Evolutionary conservation across 164 flowering plant genomes (phyloP).

Genomic region (Berberis vulgaris): DNA sequence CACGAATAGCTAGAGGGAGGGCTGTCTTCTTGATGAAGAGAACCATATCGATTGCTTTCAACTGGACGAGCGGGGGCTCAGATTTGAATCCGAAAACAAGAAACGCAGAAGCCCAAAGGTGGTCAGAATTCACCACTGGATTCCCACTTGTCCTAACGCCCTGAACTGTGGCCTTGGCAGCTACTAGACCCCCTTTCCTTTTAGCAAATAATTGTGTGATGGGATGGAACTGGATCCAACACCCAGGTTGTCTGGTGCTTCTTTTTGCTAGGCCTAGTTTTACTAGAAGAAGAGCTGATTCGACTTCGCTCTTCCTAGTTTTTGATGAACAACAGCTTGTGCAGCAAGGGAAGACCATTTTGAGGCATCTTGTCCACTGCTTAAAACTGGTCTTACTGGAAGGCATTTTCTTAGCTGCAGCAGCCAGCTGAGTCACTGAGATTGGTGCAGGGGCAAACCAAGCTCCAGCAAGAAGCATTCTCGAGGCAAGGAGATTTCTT

Average conservation of each 20-base stretch:
- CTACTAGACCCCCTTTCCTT: slow-evolving; percentile 37
- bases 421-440: slow-evolving; percentile 48
- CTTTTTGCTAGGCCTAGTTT: slow-evolving; percentile 68
- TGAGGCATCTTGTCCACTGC: slow-evolving; percentile 47
- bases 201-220: slow-evolving; percentile 51
- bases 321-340: slow-evolving; percentile 35
- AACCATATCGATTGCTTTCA: slow-evolving; percentile 63
- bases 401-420: slow-evolving; percentile 57
- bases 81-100: slow-evolving; percentile 83
- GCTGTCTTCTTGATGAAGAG: slow-evolving; percentile 63
- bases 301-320: slow-evolving; percentile 52
- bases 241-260: slow-evolving; percentile 39
- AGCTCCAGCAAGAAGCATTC: slow-evolving; percentile 79
- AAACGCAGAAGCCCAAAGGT: slow-evolving; percentile 81
- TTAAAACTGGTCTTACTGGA: slow-evolving; percentile 22
- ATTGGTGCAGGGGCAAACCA: slow-evolving; percentile 82
- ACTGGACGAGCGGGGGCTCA: slow-evolving; percentile 66
- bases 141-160: slow-evolving; percentile 53
- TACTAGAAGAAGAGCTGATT: slow-evolving; percentile 57
- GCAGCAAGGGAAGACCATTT: slow-evolving; percentile 30
- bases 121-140: slow-evolving; percentile 42
- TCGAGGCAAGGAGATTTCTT: slow-evolving; percentile 41
- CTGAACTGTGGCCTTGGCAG: slow-evolving; percentile 59
- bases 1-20: slow-evolving; percentile 63
- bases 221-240: slow-evolving; percentile 64